Evolutionary conservation across 805 yeast species (phyloP).

Genomic region (Hanseniaspora thailandica): DNA sequence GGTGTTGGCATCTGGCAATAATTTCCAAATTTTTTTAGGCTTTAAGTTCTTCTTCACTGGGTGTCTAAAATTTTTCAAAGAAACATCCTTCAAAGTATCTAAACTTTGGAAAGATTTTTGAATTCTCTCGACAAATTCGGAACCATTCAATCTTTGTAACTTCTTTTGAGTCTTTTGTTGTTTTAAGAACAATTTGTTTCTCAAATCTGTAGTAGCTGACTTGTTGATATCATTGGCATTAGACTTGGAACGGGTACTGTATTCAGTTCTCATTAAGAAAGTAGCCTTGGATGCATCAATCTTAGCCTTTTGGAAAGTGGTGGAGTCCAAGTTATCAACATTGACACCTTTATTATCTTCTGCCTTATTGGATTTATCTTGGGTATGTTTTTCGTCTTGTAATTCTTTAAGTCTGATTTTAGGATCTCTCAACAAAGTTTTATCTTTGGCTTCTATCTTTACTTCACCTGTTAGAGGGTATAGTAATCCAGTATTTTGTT

Average conservation of each 20-base stretch:
- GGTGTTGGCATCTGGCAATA: constrained; percentile 84
- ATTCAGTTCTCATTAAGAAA: constrained; percentile 91
- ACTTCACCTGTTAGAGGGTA: constrained; percentile 30
- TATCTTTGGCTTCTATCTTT: constrained; percentile 66
- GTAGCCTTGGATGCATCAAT: constrained; percentile 38
- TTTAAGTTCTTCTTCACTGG: constrained; percentile 63
- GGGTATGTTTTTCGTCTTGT: constrained; percentile 7
- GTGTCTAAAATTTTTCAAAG: constrained; percentile 45
- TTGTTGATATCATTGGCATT: constrained; percentile 21
- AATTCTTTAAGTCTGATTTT: constrained; percentile 11
- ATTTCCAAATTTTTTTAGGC: constrained; percentile 67
- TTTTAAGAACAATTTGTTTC: constrained; percentile 17
- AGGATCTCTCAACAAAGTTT: constrained; percentile 69
- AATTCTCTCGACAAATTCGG: constrained; percentile 33
- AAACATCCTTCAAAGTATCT: constrained; percentile 25
- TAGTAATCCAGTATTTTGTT: constrained; percentile 38
- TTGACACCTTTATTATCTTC: not conserved
- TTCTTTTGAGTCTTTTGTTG: constrained; percentile 18
- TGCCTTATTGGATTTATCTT: constrained; percentile 6
- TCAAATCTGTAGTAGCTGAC: constrained; percentile 13
- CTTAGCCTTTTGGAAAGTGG: constrained; percentile 24
- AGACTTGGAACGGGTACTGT: constrained; percentile 41
- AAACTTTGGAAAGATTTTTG: constrained; percentile 68
- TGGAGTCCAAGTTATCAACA: not conserved
- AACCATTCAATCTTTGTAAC: constrained; percentile 22